Conservation (phyloP, 805 yeast species). For the Helenozyma baotianmanensis region DNA sequence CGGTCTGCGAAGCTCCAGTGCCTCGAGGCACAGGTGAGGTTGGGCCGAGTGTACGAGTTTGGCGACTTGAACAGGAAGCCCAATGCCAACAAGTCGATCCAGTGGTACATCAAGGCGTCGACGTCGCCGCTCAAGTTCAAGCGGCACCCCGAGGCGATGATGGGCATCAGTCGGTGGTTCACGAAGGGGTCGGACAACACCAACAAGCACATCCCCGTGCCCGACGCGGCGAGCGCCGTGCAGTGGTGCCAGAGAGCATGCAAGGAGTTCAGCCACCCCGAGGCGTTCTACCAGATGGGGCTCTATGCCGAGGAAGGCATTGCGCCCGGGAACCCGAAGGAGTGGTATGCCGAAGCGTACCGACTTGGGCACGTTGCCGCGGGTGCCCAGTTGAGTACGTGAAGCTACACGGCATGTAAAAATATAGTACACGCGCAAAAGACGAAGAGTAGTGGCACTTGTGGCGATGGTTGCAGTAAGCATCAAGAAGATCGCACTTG, state of each 20-base stretch:
- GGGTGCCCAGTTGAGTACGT: conserved; percentile 12
- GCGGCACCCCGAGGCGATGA: conserved; percentile 43
- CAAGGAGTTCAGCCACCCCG: conserved; percentile 33
- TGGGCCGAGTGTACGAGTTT: conserved; percentile 39
- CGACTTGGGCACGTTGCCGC: conserved; percentile 31
- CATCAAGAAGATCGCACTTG: not conserved
- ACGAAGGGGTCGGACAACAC: conserved; percentile 30
- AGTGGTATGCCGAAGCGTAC: conserved; percentile 33
- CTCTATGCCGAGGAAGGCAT: conserved; percentile 34
- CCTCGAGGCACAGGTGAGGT: conserved; percentile 36
- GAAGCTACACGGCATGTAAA: too few species aligned
- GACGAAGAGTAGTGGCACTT: too few species aligned
- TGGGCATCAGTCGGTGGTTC: conserved; percentile 41
- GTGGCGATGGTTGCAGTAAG: not conserved
- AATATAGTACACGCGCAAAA: too few species aligned
- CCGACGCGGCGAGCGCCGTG: conserved; percentile 33
- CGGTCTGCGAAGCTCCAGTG: conserved; percentile 38
- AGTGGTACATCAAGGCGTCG: conserved; percentile 41
- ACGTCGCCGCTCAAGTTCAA: conserved; percentile 35
- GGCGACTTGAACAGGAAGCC: conserved; percentile 38
- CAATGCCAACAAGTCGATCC: conserved; percentile 40
- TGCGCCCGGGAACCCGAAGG: conserved; percentile 21
- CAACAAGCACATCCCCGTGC: conserved; percentile 32
- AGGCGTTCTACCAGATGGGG: conserved; percentile 39
- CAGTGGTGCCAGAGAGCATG: conserved; percentile 43